These are phyloP conservation scores for Penicillium atrosanguineum DNA, from an alignment of 495 filamentous ascomycete species.

Conservation along the genomic window DNA sequence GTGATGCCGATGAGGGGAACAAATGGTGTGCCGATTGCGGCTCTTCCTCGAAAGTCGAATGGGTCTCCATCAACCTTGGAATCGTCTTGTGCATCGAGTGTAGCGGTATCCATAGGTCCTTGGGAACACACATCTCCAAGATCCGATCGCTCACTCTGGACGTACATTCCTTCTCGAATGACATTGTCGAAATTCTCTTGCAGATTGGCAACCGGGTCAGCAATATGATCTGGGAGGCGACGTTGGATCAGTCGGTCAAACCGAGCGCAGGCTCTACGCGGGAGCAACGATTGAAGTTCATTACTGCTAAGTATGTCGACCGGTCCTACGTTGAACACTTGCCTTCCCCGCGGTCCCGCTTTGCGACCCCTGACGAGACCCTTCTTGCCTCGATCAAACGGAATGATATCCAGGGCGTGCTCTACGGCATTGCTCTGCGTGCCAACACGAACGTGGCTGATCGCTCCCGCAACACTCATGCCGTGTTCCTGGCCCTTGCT, in stretches of 20 bases:
- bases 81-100: constrained; percentile 98
- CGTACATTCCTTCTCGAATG: constrained; percentile 90
- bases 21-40: constrained; percentile 94
- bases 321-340: constrained; percentile 76
- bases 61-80: constrained; percentile 97
- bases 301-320: constrained; percentile 92
- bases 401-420: constrained; percentile 86
- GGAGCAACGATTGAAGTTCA: constrained; percentile 87
- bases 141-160: constrained; percentile 93
- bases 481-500: constrained; percentile 87
- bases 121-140: constrained; percentile 98
- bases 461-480: constrained; percentile 82
- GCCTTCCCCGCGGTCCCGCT: constrained; percentile 70
- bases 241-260: constrained; percentile 66
- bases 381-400: constrained; percentile 92
- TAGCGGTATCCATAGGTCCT: constrained; percentile 92
- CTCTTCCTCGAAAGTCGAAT: constrained; percentile 88
- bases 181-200: constrained; percentile 92
- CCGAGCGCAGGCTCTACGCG: constrained; percentile 73
- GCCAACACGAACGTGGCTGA: constrained; percentile 88
- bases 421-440: constrained; percentile 83
- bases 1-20: constrained; percentile 90
- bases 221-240: constrained; percentile 96
- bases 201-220: constrained; percentile 90
- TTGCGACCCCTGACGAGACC: constrained; percentile 78